Base-by-base conservation (phyloP, 495 filamentous ascomycete species). In the Ascodesmis nigricans region DNA sequence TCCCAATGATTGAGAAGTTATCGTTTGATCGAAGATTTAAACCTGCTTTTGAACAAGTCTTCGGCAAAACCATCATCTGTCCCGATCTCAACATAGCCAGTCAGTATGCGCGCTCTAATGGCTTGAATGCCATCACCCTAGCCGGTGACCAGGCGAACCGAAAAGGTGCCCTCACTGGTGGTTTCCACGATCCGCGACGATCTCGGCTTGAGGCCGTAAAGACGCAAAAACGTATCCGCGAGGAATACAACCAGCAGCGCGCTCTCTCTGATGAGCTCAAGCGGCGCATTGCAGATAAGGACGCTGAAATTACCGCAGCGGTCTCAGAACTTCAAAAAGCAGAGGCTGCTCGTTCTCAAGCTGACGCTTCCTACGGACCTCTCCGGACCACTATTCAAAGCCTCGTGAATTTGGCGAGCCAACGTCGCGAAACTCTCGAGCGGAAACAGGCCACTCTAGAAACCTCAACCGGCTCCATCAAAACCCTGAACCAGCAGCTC, bases 61-160 rank as follows among this genome's bases (percentile, higher is more conserved):
- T 99, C 58, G 87, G 83, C 14, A 87, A 82, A 46, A 91, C 82
- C 1, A 78, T 95, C 35, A 72, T 99, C 41, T 95, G 90, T 43
- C 82, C 82, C 2, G 84, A 78, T 47, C 59, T 99, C 10, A 64
- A 75, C 27, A 66, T 91, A 34, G 81, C 79, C 4, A 67, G 75
- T 5, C 78, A 91, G 47, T 93, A 91, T 48, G 78, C 87, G 7
- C 67, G 84, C 42, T 83, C 71, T 37, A 82, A 95, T 40, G 76
- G 75, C 19, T 73, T 95, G 23, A 82, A 75, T 46, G 84, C 80
- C 15, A 90, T 95, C 38, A 99, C 87, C 0, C 77, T 78, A 5
- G 81, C 91, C 13, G 87, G 87, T 47, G 87, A 99, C 55, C 75
- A 75, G 29, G 74, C 79, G 1, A 83, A 93, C 55, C 92, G 83